Evolutionary conservation across 495 filamentous ascomycete species (phyloP), one percentile per base, ranked within the genome.

Genomic region (Xylaria flabelliformis): DNA sequence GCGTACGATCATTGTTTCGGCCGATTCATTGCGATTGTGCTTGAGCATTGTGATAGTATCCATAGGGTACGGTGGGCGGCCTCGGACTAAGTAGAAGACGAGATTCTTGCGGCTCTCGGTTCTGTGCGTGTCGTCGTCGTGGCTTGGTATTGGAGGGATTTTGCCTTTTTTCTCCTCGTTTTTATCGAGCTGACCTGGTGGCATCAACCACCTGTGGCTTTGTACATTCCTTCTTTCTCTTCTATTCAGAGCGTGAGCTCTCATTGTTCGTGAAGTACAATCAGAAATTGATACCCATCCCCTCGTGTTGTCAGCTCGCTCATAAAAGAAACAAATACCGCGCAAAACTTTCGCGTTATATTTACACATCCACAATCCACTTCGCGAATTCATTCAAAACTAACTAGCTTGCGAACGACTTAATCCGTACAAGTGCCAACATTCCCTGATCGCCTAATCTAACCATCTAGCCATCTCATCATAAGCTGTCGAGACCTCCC

Each of bases 241-340:
- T 74, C 76, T 74, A 73, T 77, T 66, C 70, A 77, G 78, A 75
- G 74, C 53, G 55, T 75, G 70, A 70, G 76, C 72, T 75, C 69
- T 75, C 77, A 73, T 83, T 82, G 79, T 79, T 85, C 80, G 77
- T 80, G 78, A 84, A 82, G 83, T 82, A 84, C 84, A 87, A 84
- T 85, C 86, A 87, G 82, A 88, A 72, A 87, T 88, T 88, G 85
- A 87, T 82, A 85, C 78, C 81, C 79, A 75, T 86, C 81, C 83
- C 81, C 36, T 77, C 78, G 78, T 78, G 73, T 82, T 76, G 76
- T 73, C 76, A 80, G 75, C 74, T 75, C 73, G 75, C 70, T 71
- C 64, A 77, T 82, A 78, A 64, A 64, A 82, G 74, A 78, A 80
- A 78, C 80, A 80, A 74, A 77, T 75, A 73, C 73, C 70, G 73